phyloP scores from a whole-genome alignment of 2,329 filamentous ascomycete genomes.

The Neofusicoccum ribis region DNA sequence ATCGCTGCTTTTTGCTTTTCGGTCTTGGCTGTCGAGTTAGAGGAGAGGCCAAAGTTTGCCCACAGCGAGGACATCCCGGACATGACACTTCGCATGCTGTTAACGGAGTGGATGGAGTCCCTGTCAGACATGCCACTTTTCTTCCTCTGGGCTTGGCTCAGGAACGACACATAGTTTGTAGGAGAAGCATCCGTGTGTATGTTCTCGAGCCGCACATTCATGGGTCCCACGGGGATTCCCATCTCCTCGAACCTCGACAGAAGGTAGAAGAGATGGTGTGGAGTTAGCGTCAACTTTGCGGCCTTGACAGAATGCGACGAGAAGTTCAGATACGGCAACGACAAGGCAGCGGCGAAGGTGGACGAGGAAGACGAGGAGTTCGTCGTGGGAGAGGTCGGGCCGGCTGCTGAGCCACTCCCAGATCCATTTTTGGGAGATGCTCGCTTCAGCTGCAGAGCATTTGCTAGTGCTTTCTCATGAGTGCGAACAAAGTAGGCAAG shows the following conservation, averaged over 20 bases:
- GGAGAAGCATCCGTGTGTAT: conserved; percentile 84
- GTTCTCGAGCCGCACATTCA: conserved; percentile 95
- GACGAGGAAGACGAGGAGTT: conserved; percentile 71
- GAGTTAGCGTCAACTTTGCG: conserved; percentile 86
- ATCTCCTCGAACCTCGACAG: conserved; percentile 94
- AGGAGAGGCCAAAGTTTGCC: conserved; percentile 83
- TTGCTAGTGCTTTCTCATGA: conserved; percentile 95
- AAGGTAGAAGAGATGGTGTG: conserved; percentile 95
- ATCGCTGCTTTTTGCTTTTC: conserved; percentile 87
- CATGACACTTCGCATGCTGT: conserved; percentile 95
- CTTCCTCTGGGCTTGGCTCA: conserved; percentile 78
- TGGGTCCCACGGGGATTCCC: conserved; percentile 84
- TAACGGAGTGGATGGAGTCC: conserved; percentile 91
- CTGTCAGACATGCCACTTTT: conserved; percentile 79
- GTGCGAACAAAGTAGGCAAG: conserved; percentile 94
- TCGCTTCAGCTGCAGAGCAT: conserved; percentile 84
- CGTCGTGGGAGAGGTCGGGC: conserved; percentile 56
- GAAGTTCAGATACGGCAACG: conserved; percentile 81
- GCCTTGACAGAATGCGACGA: conserved; percentile 83
- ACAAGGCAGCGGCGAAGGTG: conserved; percentile 78
- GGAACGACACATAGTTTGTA: conserved; percentile 93
- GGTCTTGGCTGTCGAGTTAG: conserved; percentile 75
- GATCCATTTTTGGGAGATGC: conserved; percentile 69
- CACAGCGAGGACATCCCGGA: conserved; percentile 93
- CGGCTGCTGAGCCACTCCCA: conserved; percentile 47